Evolutionary conservation across 805 yeast genomes (phyloP).

Genomic region (Nakazawaea wickerhamii): DNA sequence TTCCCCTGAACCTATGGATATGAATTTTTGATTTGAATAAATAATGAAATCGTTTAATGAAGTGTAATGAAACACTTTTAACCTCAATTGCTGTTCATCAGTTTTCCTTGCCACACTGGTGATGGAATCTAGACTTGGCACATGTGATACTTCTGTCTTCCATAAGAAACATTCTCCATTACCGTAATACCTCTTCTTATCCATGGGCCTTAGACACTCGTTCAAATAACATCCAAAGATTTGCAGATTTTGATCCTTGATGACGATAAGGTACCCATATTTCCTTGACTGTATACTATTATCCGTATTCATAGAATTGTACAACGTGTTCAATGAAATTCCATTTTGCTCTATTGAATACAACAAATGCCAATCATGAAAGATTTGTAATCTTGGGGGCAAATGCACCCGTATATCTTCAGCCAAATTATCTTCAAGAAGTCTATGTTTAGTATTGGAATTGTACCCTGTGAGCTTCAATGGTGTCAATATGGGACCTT

Average conservation of each 20-base stretch:
- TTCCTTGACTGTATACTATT: conserved; percentile 26
- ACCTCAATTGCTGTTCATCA: conserved; percentile 33
- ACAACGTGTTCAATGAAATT: conserved; percentile 75
- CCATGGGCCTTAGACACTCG: conserved; percentile 67
- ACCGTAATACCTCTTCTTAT: conserved; percentile 74
- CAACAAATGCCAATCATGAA: conserved; percentile 68
- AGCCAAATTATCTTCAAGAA: conserved; percentile 57
- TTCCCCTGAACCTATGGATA: conserved; percentile 87
- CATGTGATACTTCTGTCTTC: conserved; percentile 52
- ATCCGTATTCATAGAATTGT: conserved; percentile 46
- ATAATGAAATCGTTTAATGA: conserved; percentile 83
- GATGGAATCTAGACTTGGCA: conserved; percentile 21
- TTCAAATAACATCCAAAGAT: conserved; percentile 78
- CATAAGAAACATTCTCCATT: conserved; percentile 95
- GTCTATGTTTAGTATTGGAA: conserved; percentile 46
- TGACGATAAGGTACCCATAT: conserved; percentile 67
- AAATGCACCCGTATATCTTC: conserved; percentile 66
- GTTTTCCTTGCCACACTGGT: conserved; percentile 10
- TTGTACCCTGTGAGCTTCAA: conserved; percentile 57
- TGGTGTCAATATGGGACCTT: conserved; percentile 47
- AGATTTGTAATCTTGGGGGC: conserved; percentile 75
- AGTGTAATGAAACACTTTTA: conserved; percentile 82
- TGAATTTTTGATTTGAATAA: conserved; percentile 69
- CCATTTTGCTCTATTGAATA: conserved; percentile 94
- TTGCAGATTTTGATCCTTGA: conserved; percentile 59